Evolutionary conservation across 805 yeast species (phyloP).

Genomic region (Monosporozyma servazzii): DNA sequence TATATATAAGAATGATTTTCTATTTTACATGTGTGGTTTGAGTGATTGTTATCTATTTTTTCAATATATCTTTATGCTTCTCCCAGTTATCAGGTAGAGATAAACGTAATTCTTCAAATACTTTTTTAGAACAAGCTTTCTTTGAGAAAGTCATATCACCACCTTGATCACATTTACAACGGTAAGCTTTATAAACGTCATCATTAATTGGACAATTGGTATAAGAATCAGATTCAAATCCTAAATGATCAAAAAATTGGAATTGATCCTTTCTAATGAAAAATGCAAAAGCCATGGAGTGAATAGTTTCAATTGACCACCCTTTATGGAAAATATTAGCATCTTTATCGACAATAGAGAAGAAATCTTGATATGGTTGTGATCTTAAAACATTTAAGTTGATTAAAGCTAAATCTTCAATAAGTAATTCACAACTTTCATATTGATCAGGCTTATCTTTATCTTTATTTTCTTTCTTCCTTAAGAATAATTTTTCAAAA

Average conservation of each 20-base stretch:
- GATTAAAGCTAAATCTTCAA: constrained; percentile 11
- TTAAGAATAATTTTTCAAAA: constrained; percentile 57
- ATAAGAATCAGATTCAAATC: constrained; percentile 28
- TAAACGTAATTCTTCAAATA: constrained; percentile 39
- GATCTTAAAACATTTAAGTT: constrained; percentile 60
- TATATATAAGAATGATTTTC: background rate
- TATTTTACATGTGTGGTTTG: too few relatives aligned
- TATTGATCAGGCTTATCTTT: constrained; percentile 31
- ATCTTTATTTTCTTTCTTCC: constrained; percentile 36
- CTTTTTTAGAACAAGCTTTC: constrained; percentile 55
- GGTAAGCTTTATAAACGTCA: constrained; percentile 42
- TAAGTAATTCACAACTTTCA: background rate
- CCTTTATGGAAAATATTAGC: constrained; percentile 80
- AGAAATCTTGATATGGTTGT: constrained; percentile 53
- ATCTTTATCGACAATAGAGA: constrained; percentile 50
- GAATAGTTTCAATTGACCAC: constrained; percentile 85
- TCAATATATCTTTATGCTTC: constrained; percentile 12
- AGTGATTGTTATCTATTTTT: background rate
- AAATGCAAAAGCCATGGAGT: constrained; percentile 64
- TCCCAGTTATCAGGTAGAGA: constrained; percentile 58
- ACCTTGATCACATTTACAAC: constrained; percentile 64
- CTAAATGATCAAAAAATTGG: constrained; percentile 66
- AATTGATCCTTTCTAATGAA: constrained; percentile 52
- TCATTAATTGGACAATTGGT: constrained; percentile 58
- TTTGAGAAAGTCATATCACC: constrained; percentile 61